Evolutionary conservation across 2,329 filamentous ascomycete genomes (phyloP), one percentile per base, ranked within the genome.

Genomic region (Colletotrichum gigasporum): DNA sequence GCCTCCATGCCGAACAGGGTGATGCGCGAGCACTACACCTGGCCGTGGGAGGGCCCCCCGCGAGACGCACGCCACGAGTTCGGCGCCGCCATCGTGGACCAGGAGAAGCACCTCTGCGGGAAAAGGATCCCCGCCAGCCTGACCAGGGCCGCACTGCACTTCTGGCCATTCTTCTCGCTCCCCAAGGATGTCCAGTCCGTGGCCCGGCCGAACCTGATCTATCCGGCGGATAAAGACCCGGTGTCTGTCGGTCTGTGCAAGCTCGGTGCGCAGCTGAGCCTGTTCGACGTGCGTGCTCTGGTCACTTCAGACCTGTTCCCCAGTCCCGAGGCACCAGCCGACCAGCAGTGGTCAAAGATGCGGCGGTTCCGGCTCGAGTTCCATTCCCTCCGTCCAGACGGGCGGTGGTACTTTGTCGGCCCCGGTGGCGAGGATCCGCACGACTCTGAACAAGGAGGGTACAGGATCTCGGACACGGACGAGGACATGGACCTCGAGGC

Each of bases 31-130:
- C 47, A 59, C 47, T 59, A 52, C 18, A 52, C 2, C 37, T 45
- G 56, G 56, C 56, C 56, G n/a, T 73, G 71, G 69, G 68, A 69
- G 60, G 71, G 71, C 11, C 69, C 71, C 8, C 67, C 69, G 56
- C 67, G 71, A 14, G 71, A 73, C 52, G 68, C 67, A 35, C 69
- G 71, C 39, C 67, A 69, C 50, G 70, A 71, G 58, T 70, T 73
- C 30, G 69, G 67, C n/a, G 61, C 51, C 7, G 65, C 65, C 32
- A 62, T 70, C 32, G 39, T 59, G 26, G 47, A 67, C 28, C 58
- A 63, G 47, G 59, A 68, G 54, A 65, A 64, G 58, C 57, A 54
- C 44, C 66, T 66, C 50, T 61, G 57, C 41, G 55, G 66, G 12
- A 58, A 20, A 44, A 54, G 32, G 39, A 66, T 68, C 41, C 66